Evolutionary conservation across 2,329 filamentous ascomycete genomes (phyloP).

Genomic region (Cercospora sesami): DNA sequence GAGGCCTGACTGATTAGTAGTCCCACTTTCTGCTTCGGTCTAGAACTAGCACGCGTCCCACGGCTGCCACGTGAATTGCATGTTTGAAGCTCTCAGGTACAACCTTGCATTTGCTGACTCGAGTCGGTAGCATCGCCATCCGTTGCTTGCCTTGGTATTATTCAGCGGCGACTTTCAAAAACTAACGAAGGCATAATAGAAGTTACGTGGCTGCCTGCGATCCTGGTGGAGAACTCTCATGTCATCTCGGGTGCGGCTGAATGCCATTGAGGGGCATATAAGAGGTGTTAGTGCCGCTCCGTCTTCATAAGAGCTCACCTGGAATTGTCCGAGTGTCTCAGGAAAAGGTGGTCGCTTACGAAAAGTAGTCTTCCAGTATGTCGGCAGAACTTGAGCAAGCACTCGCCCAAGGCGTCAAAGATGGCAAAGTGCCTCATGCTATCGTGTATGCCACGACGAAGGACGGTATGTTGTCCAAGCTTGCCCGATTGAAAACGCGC

Average conservation of each 20-base stretch:
- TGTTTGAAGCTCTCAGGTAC: not conserved
- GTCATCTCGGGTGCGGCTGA: slow-evolving; percentile 3
- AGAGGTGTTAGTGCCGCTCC: slow-evolving; percentile 7
- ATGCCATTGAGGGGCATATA: slow-evolving; percentile 14
- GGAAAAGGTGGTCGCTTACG: slow-evolving; percentile 3
- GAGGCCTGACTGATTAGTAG: not conserved
- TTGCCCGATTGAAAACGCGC: not conserved
- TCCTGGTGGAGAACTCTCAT: not conserved
- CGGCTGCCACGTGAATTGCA: not conserved
- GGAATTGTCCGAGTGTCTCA: not conserved
- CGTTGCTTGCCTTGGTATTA: not conserved
- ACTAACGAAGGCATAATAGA: not conserved
- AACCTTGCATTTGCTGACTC: not conserved
- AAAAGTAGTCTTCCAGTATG: slow-evolving; percentile 18
- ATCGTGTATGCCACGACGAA: slow-evolving; percentile 34
- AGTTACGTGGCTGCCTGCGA: not conserved
- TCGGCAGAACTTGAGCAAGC: slow-evolving; percentile 28
- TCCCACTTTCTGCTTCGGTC: not conserved
- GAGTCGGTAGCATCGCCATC: not conserved
- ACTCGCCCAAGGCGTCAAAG: slow-evolving; percentile 34
- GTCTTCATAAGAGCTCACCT: not conserved
- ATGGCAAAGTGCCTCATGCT: slow-evolving; percentile 37
- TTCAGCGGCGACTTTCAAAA: not conserved
- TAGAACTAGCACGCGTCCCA: not conserved
- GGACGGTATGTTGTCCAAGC: slow-evolving; percentile 25